phyloP scores from a whole-genome alignment of 2,329 filamentous ascomycete species.

The Cladosporium sphaerospermum region DNA sequence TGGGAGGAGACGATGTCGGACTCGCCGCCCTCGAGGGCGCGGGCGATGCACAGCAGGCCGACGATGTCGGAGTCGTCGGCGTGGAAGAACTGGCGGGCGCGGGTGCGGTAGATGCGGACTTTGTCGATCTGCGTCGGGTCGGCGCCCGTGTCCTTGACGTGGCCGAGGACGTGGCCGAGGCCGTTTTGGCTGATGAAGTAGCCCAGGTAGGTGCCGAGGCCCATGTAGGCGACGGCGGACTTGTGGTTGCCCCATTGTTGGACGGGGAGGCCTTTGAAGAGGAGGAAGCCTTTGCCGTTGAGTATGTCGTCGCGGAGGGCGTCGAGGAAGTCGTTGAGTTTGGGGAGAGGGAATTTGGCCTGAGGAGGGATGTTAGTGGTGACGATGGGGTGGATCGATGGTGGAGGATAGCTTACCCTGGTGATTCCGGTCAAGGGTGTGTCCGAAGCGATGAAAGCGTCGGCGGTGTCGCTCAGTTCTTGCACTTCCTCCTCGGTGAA shows the following conservation, averaged over 20 bases:
- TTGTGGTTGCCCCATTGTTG: conserved; percentile 70
- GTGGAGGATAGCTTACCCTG: conserved; percentile 36
- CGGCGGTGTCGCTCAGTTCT: conserved; percentile 61
- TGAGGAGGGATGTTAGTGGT: conserved; percentile 17
- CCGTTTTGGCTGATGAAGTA: conserved; percentile 87
- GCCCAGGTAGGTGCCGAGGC: conserved; percentile 70
- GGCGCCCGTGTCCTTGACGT: conserved; percentile 83
- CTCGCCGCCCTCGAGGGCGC: conserved; percentile 74
- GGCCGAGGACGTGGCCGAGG: conserved; percentile 76
- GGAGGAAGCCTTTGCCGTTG: conserved; percentile 77
- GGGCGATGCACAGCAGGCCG: conserved; percentile 72
- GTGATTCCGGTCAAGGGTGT: conserved; percentile 67
- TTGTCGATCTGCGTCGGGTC: conserved; percentile 75
- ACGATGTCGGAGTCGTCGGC: conserved; percentile 78
- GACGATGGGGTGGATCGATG: neutral
- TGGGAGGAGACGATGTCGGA: conserved; percentile 75
- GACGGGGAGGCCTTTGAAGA: conserved; percentile 80
- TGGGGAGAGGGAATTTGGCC: conserved; percentile 56
- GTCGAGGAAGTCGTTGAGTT: conserved; percentile 43
- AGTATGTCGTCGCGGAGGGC: conserved; percentile 58
- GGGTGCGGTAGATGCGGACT: conserved; percentile 85
- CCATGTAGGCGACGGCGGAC: conserved; percentile 84
- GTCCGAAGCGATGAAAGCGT: conserved; percentile 60
- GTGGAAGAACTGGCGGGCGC: conserved; percentile 80
- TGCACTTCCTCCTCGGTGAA: conserved; percentile 61